Percentiles rank a stretch among this genome's conserved stretches.
These are phyloP conservation scores for Croton laevigatus DNA, from an alignment of 441 rosid genomes.

Conservation along the genomic window DNA sequence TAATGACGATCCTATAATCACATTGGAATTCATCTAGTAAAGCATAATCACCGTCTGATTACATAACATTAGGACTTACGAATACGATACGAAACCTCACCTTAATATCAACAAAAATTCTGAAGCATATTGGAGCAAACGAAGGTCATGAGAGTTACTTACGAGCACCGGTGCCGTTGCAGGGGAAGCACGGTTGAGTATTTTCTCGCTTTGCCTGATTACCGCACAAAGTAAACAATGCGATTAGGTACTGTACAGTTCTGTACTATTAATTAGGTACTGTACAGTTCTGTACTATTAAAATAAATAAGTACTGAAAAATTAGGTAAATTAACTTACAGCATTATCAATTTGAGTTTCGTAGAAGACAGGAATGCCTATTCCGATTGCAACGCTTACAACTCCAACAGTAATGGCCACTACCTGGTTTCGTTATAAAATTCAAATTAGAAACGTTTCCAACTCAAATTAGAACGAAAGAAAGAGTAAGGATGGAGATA, in stretches of 20 bases:
- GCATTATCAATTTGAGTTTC: slow-evolving; percentile 88
- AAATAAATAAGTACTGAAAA: too few species aligned
- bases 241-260: background rate
- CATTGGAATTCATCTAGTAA: too few species aligned
- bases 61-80: too few species aligned
- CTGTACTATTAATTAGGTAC: too few species aligned
- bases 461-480: background rate
- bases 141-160: slow-evolving; percentile 27
- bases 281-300: too few species aligned
- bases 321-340: slow-evolving; percentile 34
- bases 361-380: slow-evolving; percentile 85
- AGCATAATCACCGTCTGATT: too few species aligned
- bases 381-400: slow-evolving; percentile 76
- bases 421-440: slow-evolving; percentile 36
- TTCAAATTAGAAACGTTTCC: background rate
- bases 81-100: too few species aligned
- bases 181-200: slow-evolving; percentile 94
- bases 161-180: slow-evolving; percentile 96
- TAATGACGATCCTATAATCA: too few species aligned
- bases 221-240: background rate
- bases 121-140: background rate
- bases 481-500: background rate
- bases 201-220: slow-evolving; percentile 78
- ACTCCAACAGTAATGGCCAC: slow-evolving; percentile 87
- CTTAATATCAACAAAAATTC: background rate